phyloP scores from a whole-genome alignment of 139 green algal species.

The Limnomonas spitsbergensis region DNA sequence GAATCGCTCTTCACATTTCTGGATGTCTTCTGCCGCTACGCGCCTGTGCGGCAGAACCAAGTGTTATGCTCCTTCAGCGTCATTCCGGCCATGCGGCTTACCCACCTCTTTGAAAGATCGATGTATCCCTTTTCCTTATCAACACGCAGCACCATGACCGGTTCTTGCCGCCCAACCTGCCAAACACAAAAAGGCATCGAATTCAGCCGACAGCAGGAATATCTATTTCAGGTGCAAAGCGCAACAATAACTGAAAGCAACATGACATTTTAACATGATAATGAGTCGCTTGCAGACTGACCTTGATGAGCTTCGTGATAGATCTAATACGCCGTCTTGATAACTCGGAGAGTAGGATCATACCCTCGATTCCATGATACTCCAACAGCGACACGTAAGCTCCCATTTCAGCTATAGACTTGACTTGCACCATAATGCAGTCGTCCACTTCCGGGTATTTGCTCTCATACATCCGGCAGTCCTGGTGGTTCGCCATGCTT shows the following conservation, averaged over 20 bases:
- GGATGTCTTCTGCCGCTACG: slow-evolving; percentile 92
- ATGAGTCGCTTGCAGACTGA: slow-evolving; percentile 30
- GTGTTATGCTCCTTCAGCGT: no score
- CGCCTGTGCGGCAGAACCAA: slow-evolving; percentile 51
- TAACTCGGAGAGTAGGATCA: slow-evolving; percentile 99
- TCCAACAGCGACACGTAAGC: slow-evolving; percentile 96
- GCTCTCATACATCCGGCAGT: slow-evolving; percentile 93
- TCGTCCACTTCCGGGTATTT: slow-evolving; percentile 97
- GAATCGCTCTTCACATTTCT: slow-evolving; percentile 87
- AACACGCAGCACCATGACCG: slow-evolving; percentile 99
- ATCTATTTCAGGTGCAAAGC: no score
- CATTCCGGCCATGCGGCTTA: no score
- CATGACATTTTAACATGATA: not conserved
- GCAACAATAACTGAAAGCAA: not conserved
- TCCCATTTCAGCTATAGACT: slow-evolving; percentile 96
- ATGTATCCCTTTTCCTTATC: slow-evolving; percentile 99
- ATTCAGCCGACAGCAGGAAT: not conserved
- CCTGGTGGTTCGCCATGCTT: slow-evolving; percentile 36
- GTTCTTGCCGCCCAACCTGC: slow-evolving; percentile 91
- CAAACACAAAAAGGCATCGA: not conserved
- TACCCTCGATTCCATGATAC: slow-evolving; percentile 90
- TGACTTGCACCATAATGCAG: slow-evolving; percentile 96
- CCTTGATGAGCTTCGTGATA: slow-evolving; percentile 99
- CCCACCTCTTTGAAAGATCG: slow-evolving; percentile 94
- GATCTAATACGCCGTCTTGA: slow-evolving; percentile 95